Evolutionary conservation across 768 basidiomycete species (phyloP).

Genomic region (Amanita thiersii): DNA sequence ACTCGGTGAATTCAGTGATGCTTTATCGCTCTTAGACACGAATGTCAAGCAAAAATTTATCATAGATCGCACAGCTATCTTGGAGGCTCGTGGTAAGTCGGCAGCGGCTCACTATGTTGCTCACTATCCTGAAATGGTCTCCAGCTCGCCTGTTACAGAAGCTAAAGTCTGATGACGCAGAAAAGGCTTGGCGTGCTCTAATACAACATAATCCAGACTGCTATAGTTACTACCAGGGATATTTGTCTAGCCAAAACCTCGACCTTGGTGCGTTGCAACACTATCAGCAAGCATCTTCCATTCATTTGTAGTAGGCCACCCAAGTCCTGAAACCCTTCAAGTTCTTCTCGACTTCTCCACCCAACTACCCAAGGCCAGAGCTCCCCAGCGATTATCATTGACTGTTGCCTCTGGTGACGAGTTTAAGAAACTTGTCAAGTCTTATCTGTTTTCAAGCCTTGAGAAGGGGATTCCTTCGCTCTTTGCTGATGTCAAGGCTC

Average conservation of each 20-base stretch:
- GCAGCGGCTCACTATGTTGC: slow-evolving; percentile 7
- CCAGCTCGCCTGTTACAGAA: slow-evolving; percentile 75
- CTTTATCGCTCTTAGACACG: slow-evolving; percentile 53
- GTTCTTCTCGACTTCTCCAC: slow-evolving; percentile 52
- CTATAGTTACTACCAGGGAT: slow-evolving; percentile 72
- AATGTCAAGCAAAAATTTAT: slow-evolving; percentile 58
- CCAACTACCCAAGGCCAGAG: slow-evolving; percentile 59
- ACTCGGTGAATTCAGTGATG: slow-evolving; percentile 51
- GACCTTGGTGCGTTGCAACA: slow-evolving; percentile 44
- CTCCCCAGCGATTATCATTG: slow-evolving; percentile 70
- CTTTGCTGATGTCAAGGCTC: slow-evolving; percentile 84
- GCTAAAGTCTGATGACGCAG: slow-evolving; percentile 59
- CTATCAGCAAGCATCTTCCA: slow-evolving; percentile 1
- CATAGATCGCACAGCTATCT: slow-evolving; percentile 62
- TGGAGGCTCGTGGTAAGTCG: slow-evolving; percentile 56
- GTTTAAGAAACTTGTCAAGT: slow-evolving; percentile 55
- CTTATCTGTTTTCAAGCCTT: slow-evolving; percentile 65
- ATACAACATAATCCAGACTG: slow-evolving; percentile 84
- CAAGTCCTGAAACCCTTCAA: slow-evolving; percentile 42
- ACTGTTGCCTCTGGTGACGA: slow-evolving; percentile 55
- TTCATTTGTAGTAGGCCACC: slow-evolving; percentile 40
- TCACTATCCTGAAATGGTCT: slow-evolving; percentile 9
- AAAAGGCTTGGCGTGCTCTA: slow-evolving; percentile 71
- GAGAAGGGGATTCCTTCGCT: slow-evolving; percentile 87
- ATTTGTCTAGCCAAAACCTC: slow-evolving; percentile 56